Evolutionary conservation across 768 basidiomycete species (phyloP).

Genomic region (Boletellus emodensis): DNA sequence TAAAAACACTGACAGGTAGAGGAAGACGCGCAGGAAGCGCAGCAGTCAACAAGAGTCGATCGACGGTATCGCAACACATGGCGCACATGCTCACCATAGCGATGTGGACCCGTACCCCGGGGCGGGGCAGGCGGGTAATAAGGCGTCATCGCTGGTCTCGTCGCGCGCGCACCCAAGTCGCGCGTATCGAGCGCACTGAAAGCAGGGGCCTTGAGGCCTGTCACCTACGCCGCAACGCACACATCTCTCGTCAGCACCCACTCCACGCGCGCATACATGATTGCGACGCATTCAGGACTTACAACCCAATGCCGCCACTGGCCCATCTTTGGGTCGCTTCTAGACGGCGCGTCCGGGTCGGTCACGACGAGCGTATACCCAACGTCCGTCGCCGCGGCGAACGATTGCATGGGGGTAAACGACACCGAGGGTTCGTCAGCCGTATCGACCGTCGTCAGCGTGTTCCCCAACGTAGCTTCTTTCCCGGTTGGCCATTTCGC

Average conservation of each 20-base stretch:
- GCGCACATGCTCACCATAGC: conserved; percentile 44
- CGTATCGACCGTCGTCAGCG: conserved; percentile 35
- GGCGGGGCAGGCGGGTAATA: conserved; percentile 57
- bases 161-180: conserved; percentile 37
- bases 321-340: conserved; percentile 43
- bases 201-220: conserved; percentile 37
- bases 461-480: conserved; percentile 37
- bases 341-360: conserved; percentile 57
- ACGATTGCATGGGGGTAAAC: conserved; percentile 41
- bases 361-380: conserved; percentile 54
- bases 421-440: conserved; percentile 48
- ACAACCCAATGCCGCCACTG: conserved; percentile 60
- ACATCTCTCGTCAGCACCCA: neutral
- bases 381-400: conserved; percentile 28
- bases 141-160: conserved; percentile 47
- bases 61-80: neutral
- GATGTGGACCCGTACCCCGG: conserved; percentile 49
- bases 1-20: conserved; percentile 41
- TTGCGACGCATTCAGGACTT: conserved; percentile 8
- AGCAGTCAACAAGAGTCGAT: no score
- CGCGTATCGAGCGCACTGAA: conserved; percentile 29
- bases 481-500: conserved; percentile 29
- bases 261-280: no score
- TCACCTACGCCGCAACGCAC: conserved; percentile 24
- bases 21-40: no score